Conservation (phyloP, 768 basidiomycete species). For the Termitomyces sp. region DNA sequence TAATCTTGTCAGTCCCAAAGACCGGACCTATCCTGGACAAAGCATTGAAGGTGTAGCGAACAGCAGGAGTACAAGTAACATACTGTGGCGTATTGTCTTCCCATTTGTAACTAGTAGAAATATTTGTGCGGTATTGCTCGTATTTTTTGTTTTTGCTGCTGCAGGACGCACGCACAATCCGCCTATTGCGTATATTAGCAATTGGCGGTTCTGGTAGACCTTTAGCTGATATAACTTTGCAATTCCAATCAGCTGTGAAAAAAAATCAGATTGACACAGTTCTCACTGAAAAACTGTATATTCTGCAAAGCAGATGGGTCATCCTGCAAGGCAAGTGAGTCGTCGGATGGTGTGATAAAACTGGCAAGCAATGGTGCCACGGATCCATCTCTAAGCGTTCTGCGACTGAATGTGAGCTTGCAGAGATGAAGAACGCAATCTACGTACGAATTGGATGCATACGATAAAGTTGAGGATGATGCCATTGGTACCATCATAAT, state of each 20-base stretch:
- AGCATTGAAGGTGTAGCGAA: no score
- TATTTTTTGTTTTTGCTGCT: background rate
- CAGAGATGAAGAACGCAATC: background rate
- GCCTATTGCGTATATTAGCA: background rate
- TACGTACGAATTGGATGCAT: background rate
- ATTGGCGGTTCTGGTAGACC: conserved; percentile 1
- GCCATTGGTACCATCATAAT: background rate
- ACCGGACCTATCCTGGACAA: no score
- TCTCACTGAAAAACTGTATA: conserved; percentile 16
- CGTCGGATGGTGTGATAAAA: no score
- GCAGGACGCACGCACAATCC: conserved; percentile 8
- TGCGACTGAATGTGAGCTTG: background rate
- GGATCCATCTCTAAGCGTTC: background rate
- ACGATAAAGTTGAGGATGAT: background rate
- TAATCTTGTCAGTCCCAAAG: no score
- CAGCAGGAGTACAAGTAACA: background rate
- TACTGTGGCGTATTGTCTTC: conserved; percentile 13
- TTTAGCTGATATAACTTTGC: conserved; percentile 4
- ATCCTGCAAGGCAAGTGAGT: background rate
- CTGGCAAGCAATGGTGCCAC: background rate
- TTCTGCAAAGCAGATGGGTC: background rate
- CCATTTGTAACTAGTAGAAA: conserved; percentile 2
- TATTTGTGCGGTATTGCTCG: background rate
- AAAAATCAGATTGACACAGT: background rate
- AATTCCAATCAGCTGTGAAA: background rate